Percentiles rank a stretch among this genome's conserved stretches.
Evolutionary conservation across 768 basidiomycete species (phyloP).

Genomic region (Macrolepiota fuliginosa): DNA sequence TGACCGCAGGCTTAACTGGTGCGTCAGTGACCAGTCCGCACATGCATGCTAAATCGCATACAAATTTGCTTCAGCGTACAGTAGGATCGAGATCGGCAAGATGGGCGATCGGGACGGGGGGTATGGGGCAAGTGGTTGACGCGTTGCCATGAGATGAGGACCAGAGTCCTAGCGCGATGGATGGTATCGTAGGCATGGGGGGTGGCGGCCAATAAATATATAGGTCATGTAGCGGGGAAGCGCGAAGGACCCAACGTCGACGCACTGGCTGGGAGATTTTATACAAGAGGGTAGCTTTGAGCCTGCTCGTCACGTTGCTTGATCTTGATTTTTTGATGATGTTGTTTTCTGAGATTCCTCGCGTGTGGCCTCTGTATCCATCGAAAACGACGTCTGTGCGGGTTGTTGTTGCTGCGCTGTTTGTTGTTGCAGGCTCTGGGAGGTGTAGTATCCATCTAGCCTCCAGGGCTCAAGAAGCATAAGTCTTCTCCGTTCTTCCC

Average conservation of each 20-base stretch:
- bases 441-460: constrained; percentile 14
- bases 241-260: not conserved
- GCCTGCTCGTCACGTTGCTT: not conserved
- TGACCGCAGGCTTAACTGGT: not conserved
- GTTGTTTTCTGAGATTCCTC: not conserved
- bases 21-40: not conserved
- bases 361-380: not conserved
- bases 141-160: not conserved
- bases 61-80: not conserved
- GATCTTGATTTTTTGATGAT: not conserved
- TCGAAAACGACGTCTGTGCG: not conserved
- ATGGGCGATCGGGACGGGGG: not conserved
- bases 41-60: not conserved
- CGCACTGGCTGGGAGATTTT: not conserved
- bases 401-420: not conserved
- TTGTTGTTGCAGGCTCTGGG: not conserved
- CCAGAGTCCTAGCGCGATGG: not conserved
- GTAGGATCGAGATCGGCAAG: not conserved
- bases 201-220: constrained; percentile 1
- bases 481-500: constrained; percentile 57
- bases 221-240: not conserved
- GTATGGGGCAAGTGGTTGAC: not conserved
- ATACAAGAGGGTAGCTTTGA: not conserved
- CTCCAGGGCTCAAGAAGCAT: constrained; percentile 27
- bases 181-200: not conserved